Conservation (phyloP, 1,284 basidiomycete species). For the Malassezia equina region DNA sequence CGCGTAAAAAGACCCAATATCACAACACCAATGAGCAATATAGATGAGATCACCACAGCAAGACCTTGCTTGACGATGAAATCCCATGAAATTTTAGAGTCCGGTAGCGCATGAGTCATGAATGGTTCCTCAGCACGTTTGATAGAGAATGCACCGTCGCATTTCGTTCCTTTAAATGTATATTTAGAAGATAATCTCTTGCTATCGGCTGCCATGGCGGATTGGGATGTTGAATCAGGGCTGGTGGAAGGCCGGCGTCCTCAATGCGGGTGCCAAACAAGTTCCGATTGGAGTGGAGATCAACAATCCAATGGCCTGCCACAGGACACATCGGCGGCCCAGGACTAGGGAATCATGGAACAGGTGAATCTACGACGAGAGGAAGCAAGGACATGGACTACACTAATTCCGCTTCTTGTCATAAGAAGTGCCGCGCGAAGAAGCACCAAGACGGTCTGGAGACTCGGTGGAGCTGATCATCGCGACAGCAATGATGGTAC, state of each 20-base stretch:
- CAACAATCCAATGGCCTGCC: background rate
- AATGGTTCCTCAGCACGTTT: background rate
- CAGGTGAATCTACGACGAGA: background rate
- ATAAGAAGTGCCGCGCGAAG: background rate
- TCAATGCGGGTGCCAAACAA: background rate
- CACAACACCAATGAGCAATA: constrained; percentile 52
- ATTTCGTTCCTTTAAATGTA: background rate
- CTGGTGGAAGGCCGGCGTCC: background rate
- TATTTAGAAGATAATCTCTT: background rate
- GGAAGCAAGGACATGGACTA: background rate
- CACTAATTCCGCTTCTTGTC: constrained; percentile 16
- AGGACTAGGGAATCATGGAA: background rate
- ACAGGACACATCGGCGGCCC: too few species aligned
- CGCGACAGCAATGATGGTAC: constrained; percentile 3
- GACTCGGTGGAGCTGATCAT: constrained; percentile 9
- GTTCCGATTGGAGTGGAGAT: background rate
- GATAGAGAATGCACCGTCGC: background rate
- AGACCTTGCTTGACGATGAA: constrained; percentile 51
- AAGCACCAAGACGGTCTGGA: constrained; percentile 10
- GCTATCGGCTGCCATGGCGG: background rate
- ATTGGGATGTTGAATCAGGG: background rate
- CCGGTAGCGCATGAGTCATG: background rate
- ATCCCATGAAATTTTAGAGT: background rate
- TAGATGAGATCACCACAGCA: constrained; percentile 52
- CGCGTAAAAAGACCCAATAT: constrained; percentile 47